Percentiles rank a stretch among this genome's conserved stretches.
Conservation (phyloP, 1,284 basidiomycete genomes). For the Sporisorium scitamineum region DNA sequence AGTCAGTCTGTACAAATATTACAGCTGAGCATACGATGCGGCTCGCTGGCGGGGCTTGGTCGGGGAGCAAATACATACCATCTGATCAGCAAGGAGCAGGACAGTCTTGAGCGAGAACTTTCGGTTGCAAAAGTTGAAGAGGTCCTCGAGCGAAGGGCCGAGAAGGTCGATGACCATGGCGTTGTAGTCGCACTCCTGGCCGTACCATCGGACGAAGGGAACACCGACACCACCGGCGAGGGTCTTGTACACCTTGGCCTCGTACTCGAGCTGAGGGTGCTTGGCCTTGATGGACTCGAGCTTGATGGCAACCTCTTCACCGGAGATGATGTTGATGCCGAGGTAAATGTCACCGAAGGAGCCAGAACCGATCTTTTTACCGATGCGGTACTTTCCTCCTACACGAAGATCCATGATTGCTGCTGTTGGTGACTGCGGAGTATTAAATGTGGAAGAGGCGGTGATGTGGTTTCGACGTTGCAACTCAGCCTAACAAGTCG, state of each 20-base stretch:
- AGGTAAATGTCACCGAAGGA: slow-evolving; percentile 99
- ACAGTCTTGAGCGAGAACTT: slow-evolving; percentile 98
- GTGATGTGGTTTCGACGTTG: background rate
- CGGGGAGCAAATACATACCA: slow-evolving; percentile 75
- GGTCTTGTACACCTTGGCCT: slow-evolving; percentile 77
- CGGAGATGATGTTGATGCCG: slow-evolving; percentile 99
- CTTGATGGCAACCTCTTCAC: slow-evolving; percentile 99
- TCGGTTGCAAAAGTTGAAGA: slow-evolving; percentile 99
- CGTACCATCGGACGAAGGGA: slow-evolving; percentile 98
- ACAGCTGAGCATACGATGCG: background rate
- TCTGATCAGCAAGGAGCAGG: slow-evolving; percentile 93
- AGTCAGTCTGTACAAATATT: background rate
- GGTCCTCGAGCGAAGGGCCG: slow-evolving; percentile 95
- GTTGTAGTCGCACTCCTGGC: slow-evolving; percentile 99
- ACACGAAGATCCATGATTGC: slow-evolving; percentile 86
- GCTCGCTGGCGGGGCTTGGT: background rate
- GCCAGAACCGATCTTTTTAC: slow-evolving; percentile 99
- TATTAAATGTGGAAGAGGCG: slow-evolving; percentile 3
- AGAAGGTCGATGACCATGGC: slow-evolving; percentile 99
- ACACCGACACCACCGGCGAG: slow-evolving; percentile 97
- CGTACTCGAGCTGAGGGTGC: slow-evolving; percentile 99
- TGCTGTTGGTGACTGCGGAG: slow-evolving; percentile 4
- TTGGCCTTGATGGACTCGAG: slow-evolving; percentile 99
- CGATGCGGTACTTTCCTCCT: slow-evolving; percentile 93
- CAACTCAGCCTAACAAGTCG: slow-evolving; percentile 9